A percentile compares a stretch with the other conserved stretches of the same genome.
phyloP scores from a whole-genome alignment of 169 alveolate genomes.

The Theileria annulata region DNA sequence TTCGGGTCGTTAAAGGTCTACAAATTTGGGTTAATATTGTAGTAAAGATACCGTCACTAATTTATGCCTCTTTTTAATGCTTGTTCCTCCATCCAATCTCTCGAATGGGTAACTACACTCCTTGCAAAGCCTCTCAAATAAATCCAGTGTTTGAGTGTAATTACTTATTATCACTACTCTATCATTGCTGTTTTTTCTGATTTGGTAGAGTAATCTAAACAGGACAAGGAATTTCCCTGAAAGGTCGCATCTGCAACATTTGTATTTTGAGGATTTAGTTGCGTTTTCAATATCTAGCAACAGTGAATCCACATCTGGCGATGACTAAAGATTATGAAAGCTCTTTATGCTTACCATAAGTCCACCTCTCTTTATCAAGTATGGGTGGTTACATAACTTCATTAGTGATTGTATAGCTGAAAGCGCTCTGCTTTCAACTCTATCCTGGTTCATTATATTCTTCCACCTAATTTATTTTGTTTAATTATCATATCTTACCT shows the following conservation, averaged over 20 bases:
- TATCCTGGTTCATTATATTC: conserved; percentile 46
- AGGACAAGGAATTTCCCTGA: conserved; percentile 67
- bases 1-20: conserved; percentile 84
- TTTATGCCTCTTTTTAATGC: conserved; percentile 83
- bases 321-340: conserved; percentile 10
- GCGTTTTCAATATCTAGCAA: conserved; percentile 13
- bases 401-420: conserved; percentile 80
- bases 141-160: conserved; percentile 89
- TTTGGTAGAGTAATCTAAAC: conserved; percentile 71
- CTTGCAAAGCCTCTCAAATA: conserved; percentile 83
- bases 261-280: conserved; percentile 12
- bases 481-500: conserved; percentile 29
- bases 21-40: not conserved
- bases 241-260: conserved; percentile 40
- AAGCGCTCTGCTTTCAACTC: conserved; percentile 71
- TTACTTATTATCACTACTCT: conserved; percentile 88
- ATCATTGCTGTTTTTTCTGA: conserved; percentile 79
- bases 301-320: conserved; percentile 32
- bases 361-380: conserved; percentile 47
- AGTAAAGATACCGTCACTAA: conserved; percentile 75
- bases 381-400: conserved; percentile 88
- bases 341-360: conserved; percentile 3
- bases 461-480: conserved; percentile 26
- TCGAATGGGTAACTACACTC: conserved; percentile 82
- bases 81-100: conserved; percentile 89